Evolutionary conservation across 441 rosid species (phyloP).

Genomic region (Breynia disticha): DNA sequence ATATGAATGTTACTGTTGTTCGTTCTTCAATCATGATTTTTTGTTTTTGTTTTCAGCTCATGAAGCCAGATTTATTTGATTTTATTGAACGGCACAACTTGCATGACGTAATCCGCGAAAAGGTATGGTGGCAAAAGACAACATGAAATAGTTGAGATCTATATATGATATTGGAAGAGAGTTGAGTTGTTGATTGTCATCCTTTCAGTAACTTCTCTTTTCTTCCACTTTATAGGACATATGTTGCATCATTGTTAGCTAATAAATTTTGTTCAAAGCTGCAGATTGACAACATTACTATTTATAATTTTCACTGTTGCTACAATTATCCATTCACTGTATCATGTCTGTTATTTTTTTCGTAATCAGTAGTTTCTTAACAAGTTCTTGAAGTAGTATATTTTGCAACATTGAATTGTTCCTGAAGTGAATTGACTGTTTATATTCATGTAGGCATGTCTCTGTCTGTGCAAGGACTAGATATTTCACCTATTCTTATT

Average conservation of each 20-base stretch:
- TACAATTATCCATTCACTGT: too few species aligned
- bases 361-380: too few species aligned
- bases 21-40: background rate
- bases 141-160: constrained; percentile 3
- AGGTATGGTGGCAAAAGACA: constrained; percentile 43
- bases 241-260: too few species aligned
- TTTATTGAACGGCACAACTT: constrained; percentile 79
- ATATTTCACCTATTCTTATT: constrained; percentile 12
- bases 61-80: constrained; percentile 84
- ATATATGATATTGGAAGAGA: background rate
- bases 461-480: background rate
- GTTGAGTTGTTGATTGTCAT: constrained; percentile 4
- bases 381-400: too few species aligned
- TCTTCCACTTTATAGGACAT: too few species aligned
- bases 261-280: too few species aligned
- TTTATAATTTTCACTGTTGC: too few species aligned
- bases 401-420: too few species aligned
- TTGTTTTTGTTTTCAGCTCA: constrained; percentile 53
- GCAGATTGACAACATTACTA: too few species aligned
- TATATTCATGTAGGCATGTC: too few species aligned
- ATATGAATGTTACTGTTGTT: background rate
- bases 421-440: too few species aligned
- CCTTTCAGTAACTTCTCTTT: constrained; percentile 2
- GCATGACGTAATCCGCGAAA: constrained; percentile 78
- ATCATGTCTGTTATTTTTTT: too few species aligned